These are phyloP conservation scores for Epichloe coenophiala DNA, from an alignment of 2,329 filamentous ascomycete species.

Conservation along the genomic window DNA sequence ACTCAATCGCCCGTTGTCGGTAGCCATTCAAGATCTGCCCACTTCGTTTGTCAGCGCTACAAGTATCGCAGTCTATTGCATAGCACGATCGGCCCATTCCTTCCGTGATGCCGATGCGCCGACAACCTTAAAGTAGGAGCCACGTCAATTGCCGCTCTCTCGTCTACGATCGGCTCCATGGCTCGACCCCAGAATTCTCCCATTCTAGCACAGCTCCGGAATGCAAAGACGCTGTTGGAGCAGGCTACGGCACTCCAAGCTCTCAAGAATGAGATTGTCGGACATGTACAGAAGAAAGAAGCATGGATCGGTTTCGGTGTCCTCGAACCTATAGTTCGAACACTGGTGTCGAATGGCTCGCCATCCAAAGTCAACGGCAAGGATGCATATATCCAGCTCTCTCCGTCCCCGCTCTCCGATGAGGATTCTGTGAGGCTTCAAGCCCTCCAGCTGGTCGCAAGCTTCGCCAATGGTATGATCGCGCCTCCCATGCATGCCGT, in stretches of 20 bases:
- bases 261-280: conserved; percentile 82
- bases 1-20: too few species aligned
- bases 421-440: conserved; percentile 61
- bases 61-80: not conserved
- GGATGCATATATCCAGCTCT: conserved; percentile 20
- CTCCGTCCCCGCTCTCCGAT: conserved; percentile 32
- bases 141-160: conserved; percentile 1
- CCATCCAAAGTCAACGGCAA: conserved; percentile 25
- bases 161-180: conserved; percentile 26
- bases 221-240: conserved; percentile 36
- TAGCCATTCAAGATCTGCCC: not conserved
- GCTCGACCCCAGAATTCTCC: conserved; percentile 37
- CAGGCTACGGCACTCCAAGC: conserved; percentile 49
- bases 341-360: conserved; percentile 25
- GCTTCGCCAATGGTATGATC: conserved; percentile 64
- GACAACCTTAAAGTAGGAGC: conserved; percentile 2
- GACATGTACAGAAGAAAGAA: conserved; percentile 78
- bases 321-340: conserved; percentile 41
- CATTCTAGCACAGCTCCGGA: conserved; percentile 43
- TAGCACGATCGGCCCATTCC: not conserved
- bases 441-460: conserved; percentile 72
- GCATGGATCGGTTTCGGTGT: conserved; percentile 59
- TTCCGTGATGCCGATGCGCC: conserved; percentile 7
- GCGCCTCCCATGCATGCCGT: not conserved
- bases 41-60: not conserved